Base-by-base conservation (phyloP, 2,329 filamentous ascomycete genomes). In the Chlorencoelia australis region DNA sequence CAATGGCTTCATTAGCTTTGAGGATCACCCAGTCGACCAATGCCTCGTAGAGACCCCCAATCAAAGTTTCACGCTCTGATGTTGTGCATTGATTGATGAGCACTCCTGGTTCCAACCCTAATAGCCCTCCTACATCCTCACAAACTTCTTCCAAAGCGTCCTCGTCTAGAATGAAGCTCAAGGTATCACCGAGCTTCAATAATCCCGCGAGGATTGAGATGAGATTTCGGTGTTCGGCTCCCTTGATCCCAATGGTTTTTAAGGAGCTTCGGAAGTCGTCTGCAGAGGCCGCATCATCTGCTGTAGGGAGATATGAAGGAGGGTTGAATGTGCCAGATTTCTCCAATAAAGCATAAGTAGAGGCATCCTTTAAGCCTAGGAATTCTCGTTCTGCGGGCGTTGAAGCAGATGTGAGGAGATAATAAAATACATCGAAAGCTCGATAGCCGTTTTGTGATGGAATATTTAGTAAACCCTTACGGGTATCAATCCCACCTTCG, bases 351-450 rank as follows among this genome's bases (percentile, higher is more conserved):
- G 76, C 62, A 58, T 96, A 98, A 28, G 73, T 69, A 4, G 83
- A 81, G 3, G 84, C 75, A 7, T 77, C 68, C 60, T 86, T 82
- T 19, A 98, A 71, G 17, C 82, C 78, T 10, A 98, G 65, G 42
- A 88, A 94, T 56, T 96, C 89, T 38, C 86, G 72, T 62, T 98
- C 91, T 2, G 86, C 80, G 4, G 82, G 77, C 1, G 85, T 91
- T 0, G 91, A 94, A 1, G 84, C 82, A n/a, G 83, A 87, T 0
- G 88, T 93, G 27, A 96, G 70, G 1, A 98, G 75, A 53, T 95
- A 96, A 64, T 98, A 96, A 56, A 98, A 96, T 33, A 94, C 91
- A 55, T 98, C 89, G 50, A 98, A 98, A 3, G 89, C 91, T 44
- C 91, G 79, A 59, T 86, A 86, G 9, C 91, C 91, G 5, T 76